phyloP scores from a whole-genome alignment of 106 monocot species.

The Platanthera zijinensis region DNA sequence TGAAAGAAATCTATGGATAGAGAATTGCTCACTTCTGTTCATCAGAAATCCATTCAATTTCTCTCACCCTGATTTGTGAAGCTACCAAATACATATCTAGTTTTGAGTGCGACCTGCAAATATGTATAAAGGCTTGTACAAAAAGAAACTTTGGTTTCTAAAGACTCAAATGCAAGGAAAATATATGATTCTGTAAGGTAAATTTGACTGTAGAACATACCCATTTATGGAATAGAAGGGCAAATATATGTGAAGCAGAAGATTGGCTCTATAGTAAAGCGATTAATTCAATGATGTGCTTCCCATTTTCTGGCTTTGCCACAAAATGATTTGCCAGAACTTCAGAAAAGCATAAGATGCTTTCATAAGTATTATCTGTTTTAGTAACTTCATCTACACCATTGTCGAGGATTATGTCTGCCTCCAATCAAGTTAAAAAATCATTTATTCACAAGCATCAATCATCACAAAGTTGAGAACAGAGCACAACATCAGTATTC shows the following conservation, averaged over 20 bases:
- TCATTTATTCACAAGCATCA: neutral
- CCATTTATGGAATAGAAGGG: slow-evolving; percentile 99
- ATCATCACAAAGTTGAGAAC: neutral
- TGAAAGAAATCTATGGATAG: neutral
- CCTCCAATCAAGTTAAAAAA: slow-evolving; percentile 8
- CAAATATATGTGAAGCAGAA: slow-evolving; percentile 90
- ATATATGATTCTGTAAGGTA: neutral
- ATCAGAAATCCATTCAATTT: slow-evolving; percentile 82
- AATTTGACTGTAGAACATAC: slow-evolving; percentile 25
- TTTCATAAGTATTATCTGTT: slow-evolving; percentile 30
- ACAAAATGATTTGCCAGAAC: slow-evolving; percentile 78
- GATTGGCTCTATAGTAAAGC: slow-evolving; percentile 93
- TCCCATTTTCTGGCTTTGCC: slow-evolving; percentile 62
- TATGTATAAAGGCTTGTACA: slow-evolving; percentile 48
- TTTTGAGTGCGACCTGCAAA: slow-evolving; percentile 83
- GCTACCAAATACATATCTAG: slow-evolving; percentile 79
- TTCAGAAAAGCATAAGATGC: slow-evolving; percentile 66
- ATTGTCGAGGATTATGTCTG: slow-evolving; percentile 65
- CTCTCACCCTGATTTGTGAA: slow-evolving; percentile 82
- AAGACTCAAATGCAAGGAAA: neutral
- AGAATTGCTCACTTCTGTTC: slow-evolving; percentile 55
- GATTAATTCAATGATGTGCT: slow-evolving; percentile 66
- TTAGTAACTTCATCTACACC: slow-evolving; percentile 35
- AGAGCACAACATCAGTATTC: neutral
- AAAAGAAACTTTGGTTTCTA: neutral